phyloP scores from a whole-genome alignment of 2,329 filamentous ascomycete genomes.

The Botryosphaeria dothidea region DNA sequence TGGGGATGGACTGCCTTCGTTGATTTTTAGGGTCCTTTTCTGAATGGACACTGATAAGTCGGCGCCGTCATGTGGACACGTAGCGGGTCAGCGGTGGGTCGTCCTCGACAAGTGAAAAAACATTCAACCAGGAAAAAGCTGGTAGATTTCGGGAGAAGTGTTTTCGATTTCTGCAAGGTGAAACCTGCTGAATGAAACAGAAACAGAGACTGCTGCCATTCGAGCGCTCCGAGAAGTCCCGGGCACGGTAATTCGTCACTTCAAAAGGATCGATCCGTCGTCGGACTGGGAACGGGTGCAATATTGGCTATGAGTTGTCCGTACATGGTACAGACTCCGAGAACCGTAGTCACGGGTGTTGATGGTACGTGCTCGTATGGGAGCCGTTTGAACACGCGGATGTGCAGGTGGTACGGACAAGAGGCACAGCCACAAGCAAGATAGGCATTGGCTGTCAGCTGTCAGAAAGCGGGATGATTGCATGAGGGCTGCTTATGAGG shows the following conservation, averaged over 20 bases:
- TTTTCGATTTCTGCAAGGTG: neutral
- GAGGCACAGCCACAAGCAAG: neutral
- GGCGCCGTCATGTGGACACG: neutral
- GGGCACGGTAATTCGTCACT: neutral
- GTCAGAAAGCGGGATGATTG: neutral
- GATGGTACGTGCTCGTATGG: neutral
- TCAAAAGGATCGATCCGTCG: neutral
- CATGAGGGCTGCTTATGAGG: neutral
- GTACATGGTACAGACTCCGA: neutral
- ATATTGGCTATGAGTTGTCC: neutral
- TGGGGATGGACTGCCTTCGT: neutral
- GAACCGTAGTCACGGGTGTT: neutral
- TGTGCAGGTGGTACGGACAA: slow-evolving; percentile 10
- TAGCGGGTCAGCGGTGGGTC: neutral
- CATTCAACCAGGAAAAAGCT: neutral
- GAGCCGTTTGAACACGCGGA: neutral
- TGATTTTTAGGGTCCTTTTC: neutral
- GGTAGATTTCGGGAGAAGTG: neutral
- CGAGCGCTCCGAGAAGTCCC: neutral
- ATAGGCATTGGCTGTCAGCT: neutral
- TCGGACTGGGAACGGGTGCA: neutral
- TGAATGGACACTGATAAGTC: neutral
- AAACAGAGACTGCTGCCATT: neutral
- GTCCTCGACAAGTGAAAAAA: neutral
- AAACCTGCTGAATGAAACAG: slow-evolving; percentile 3